Evolutionary conservation across 2,329 filamentous ascomycete species (phyloP).

Genomic region (Penicillium sclerotiorum): DNA sequence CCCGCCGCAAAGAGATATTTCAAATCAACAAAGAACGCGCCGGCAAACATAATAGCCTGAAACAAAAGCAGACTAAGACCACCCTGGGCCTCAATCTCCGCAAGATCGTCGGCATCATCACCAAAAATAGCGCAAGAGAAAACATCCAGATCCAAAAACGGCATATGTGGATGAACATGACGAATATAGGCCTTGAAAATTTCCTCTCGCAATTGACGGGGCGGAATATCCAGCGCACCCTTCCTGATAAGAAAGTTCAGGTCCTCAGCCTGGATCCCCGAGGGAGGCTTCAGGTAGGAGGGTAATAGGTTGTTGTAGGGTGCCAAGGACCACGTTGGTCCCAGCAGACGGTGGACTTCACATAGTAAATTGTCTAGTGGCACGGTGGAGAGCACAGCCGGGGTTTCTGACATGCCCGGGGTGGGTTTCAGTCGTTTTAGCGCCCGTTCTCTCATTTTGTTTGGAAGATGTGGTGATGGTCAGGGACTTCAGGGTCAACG

Average conservation of each 20-base stretch:
- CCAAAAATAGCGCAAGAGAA: conserved; percentile 6
- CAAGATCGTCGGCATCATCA: neutral
- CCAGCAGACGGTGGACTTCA: conserved; percentile 12
- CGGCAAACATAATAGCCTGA: conserved; percentile 17
- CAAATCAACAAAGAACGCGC: conserved; percentile 12
- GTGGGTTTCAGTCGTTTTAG: conserved; percentile 1
- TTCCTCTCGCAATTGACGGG: neutral
- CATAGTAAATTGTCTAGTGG: conserved; percentile 10
- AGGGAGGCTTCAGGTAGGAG: conserved; percentile 3
- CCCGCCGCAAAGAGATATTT: conserved; percentile 12
- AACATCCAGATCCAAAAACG: conserved; percentile 10
- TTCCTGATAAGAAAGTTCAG: conserved; percentile 9
- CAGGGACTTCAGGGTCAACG: neutral
- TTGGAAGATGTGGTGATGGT: neutral
- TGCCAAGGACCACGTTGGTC: conserved; percentile 11
- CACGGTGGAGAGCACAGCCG: conserved; percentile 9
- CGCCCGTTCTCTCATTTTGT: conserved; percentile 9
- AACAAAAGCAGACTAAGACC: conserved; percentile 6
- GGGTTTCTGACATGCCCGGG: conserved; percentile 9
- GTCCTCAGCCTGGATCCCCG: conserved; percentile 6
- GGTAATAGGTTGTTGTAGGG: conserved; percentile 10
- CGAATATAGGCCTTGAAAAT: conserved; percentile 14
- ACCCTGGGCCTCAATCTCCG: neutral
- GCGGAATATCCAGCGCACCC: conserved; percentile 8
- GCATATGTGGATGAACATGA: conserved; percentile 13